phyloP scores from a whole-genome alignment of 345 rosid genomes.

The Eucalyptus dawsonii region DNA sequence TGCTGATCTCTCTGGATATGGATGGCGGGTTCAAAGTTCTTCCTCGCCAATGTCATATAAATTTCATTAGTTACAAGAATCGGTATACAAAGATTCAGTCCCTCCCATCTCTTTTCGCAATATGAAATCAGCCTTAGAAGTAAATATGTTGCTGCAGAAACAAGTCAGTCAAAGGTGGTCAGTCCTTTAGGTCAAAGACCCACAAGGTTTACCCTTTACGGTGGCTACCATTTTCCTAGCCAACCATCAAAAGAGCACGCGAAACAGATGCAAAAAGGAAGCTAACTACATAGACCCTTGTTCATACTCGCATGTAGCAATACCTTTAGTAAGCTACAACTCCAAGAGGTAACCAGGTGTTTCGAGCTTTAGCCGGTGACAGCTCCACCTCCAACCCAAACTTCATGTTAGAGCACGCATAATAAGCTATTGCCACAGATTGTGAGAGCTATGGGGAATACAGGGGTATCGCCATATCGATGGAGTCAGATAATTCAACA shows the following conservation, averaged over 20 bases:
- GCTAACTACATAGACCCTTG: neutral
- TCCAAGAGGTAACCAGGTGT: neutral
- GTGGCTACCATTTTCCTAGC: neutral
- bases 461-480: neutral
- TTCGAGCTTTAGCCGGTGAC: neutral
- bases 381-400: neutral
- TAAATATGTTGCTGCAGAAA: neutral
- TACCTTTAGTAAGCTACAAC: neutral
- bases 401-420: neutral
- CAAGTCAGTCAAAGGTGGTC: neutral
- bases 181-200: neutral
- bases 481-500: neutral
- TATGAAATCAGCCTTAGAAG: neutral
- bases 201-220: neutral
- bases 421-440: neutral
- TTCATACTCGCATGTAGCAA: neutral
- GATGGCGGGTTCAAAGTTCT: neutral
- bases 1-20: neutral
- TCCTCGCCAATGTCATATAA: neutral
- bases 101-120: neutral
- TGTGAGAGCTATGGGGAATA: neutral
- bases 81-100: neutral
- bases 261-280: neutral
- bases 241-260: neutral
- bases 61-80: neutral